These are phyloP conservation scores for Gastrodia elata DNA, from an alignment of 106 monocot genomes.

Conservation along the genomic window DNA sequence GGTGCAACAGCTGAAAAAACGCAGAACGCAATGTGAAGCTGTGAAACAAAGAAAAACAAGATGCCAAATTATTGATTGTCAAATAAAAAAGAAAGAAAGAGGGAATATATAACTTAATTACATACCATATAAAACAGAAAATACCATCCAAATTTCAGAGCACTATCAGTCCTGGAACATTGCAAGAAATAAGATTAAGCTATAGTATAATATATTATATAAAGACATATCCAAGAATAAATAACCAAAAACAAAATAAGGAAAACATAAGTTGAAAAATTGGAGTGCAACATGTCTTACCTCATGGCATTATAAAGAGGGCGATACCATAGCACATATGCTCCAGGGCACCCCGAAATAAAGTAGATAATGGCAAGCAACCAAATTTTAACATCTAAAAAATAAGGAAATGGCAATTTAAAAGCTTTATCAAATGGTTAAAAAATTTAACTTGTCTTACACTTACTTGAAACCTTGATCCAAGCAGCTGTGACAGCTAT, in stretches of 20 bases:
- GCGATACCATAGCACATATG: conserved; percentile 64
- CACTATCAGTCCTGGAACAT: conserved; percentile 57
- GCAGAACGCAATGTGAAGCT: conserved; percentile 57
- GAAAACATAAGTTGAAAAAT: background rate
- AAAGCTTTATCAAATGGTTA: background rate
- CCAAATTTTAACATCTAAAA: conserved; percentile 54
- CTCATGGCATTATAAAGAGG: conserved; percentile 73
- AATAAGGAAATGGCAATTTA: background rate
- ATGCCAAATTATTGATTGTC: background rate
- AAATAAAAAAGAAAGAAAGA: background rate
- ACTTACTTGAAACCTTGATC: conserved; percentile 33
- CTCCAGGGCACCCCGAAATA: conserved; percentile 53
- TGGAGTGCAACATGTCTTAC: conserved; percentile 10
- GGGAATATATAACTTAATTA: background rate
- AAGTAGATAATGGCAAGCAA: conserved; percentile 70
- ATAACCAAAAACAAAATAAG: conserved; percentile 1
- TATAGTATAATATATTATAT: background rate
- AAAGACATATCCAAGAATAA: background rate
- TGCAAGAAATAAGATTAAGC: background rate
- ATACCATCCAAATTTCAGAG: conserved; percentile 60
- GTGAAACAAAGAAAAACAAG: conserved; percentile 8
- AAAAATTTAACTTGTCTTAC: background rate
- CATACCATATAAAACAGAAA: conserved; percentile 50
- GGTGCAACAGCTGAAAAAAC: conserved; percentile 64
- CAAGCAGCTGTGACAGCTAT: conserved; percentile 68